These are phyloP conservation scores for Solanum bulbocastanum DNA, from an alignment of 257 asterid genomes.

Conservation along the genomic window DNA sequence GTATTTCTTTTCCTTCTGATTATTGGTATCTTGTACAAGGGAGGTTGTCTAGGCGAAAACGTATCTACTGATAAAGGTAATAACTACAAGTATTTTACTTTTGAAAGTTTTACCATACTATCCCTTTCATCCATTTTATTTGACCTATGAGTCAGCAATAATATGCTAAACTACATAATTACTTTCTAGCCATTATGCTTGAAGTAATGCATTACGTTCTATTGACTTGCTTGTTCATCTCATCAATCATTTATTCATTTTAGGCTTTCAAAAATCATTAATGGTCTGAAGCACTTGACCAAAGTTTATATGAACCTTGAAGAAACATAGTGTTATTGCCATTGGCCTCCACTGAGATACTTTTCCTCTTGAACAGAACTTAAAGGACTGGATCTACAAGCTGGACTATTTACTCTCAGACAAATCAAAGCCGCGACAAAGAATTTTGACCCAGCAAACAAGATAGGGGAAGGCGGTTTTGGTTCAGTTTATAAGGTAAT, in stretches of 20 bases:
- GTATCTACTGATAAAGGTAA: slow-evolving; percentile 51
- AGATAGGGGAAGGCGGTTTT: slow-evolving; percentile 94
- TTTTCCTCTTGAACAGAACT: slow-evolving; percentile 42
- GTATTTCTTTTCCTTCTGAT: slow-evolving; percentile 26
- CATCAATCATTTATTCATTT: not conserved
- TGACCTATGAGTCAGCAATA: not conserved
- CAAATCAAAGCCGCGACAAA: slow-evolving; percentile 81
- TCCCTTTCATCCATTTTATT: not conserved
- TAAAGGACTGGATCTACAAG: slow-evolving; percentile 70
- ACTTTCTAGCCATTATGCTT: not conserved
- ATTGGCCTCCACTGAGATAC: not conserved
- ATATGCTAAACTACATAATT: not conserved
- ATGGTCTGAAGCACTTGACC: not conserved
- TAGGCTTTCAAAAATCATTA: not conserved
- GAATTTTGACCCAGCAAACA: slow-evolving; percentile 70
- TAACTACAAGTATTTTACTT: not conserved
- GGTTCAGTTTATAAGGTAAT: slow-evolving; percentile 85
- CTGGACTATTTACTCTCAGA: slow-evolving; percentile 60
- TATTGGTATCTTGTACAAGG: slow-evolving; percentile 27
- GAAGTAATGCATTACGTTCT: not conserved
- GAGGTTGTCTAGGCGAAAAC: slow-evolving; percentile 42
- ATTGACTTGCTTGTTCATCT: not conserved
- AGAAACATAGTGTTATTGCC: not conserved
- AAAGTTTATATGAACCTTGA: not conserved
- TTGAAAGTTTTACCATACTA: not conserved